Evolutionary conservation across 176 grass and related monocot genomes (phyloP).

Genomic region (Cenchrus fungigraminus): DNA sequence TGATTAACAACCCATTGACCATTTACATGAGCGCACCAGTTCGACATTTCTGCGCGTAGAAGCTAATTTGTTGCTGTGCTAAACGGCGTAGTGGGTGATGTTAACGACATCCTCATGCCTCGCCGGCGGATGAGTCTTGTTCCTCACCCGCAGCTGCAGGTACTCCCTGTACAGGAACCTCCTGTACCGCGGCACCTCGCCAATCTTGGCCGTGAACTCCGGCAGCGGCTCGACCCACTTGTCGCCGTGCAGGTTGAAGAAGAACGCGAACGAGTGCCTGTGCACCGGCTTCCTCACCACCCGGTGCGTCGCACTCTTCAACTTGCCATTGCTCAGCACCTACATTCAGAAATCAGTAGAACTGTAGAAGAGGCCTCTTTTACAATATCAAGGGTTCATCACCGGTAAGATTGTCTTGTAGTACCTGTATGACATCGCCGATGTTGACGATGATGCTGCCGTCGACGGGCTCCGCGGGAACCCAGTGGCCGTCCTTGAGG

Average conservation of each 20-base stretch:
- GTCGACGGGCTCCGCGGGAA: conserved; percentile 38
- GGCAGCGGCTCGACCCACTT: conserved; percentile 55
- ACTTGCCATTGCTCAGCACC: conserved; percentile 42
- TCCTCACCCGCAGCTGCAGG: conserved; percentile 40
- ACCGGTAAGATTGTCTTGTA: not conserved
- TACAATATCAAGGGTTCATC: too few species aligned
- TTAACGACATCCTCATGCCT: conserved; percentile 28
- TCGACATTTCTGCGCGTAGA: not conserved
- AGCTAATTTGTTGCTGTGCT: not conserved
- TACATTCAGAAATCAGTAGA: not conserved
- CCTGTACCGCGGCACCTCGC: conserved; percentile 35
- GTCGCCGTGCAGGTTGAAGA: conserved; percentile 39
- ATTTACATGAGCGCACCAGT: not conserved
- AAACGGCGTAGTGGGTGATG: conserved; percentile 40
- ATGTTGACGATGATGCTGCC: conserved; percentile 47
- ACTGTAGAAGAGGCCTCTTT: not conserved
- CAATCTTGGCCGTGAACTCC: conserved; percentile 31
- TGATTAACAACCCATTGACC: too few species aligned
- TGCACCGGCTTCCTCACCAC: conserved; percentile 43
- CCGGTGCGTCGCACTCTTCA: conserved; percentile 46
- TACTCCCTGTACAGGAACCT: conserved; percentile 42
- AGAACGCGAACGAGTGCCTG: conserved; percentile 47
- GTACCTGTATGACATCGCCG: conserved; percentile 43
- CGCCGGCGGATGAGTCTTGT: conserved; percentile 44
- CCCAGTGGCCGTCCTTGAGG: conserved; percentile 39